Conservation (phyloP, 1,284 basidiomycete genomes). For the Sanghuangporus sanghuang region DNA sequence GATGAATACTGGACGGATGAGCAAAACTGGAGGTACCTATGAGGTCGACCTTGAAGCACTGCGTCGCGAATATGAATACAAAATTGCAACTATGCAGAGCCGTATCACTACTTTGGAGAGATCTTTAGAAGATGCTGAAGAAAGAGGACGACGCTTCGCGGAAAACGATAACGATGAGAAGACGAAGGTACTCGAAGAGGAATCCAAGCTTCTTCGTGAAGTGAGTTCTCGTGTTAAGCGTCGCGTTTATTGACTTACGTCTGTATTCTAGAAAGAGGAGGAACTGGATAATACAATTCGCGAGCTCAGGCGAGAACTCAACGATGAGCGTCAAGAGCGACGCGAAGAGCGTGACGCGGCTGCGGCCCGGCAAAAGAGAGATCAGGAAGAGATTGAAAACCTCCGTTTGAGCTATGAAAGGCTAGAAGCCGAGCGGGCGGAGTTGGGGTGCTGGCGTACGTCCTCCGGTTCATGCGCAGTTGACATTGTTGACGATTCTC, state of each 20-base stretch:
- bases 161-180: slow-evolving; percentile 39
- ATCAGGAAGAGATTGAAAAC: slow-evolving; percentile 69
- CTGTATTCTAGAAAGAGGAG: slow-evolving; percentile 50
- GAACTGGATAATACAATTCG: slow-evolving; percentile 64
- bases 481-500: not conserved
- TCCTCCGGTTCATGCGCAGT: not conserved
- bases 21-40: slow-evolving; percentile 33
- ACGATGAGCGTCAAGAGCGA: slow-evolving; percentile 53
- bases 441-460: slow-evolving; percentile 29
- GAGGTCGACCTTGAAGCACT: slow-evolving; percentile 72
- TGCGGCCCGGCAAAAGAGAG: slow-evolving; percentile 48
- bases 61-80: slow-evolving; percentile 85
- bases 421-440: slow-evolving; percentile 64
- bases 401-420: slow-evolving; percentile 70
- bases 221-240: not conserved
- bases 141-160: slow-evolving; percentile 34
- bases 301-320: slow-evolving; percentile 67
- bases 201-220: slow-evolving; percentile 2
- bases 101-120: slow-evolving; percentile 66
- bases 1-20: slow-evolving; percentile 21
- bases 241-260: not conserved
- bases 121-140: slow-evolving; percentile 53
- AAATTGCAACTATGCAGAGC: slow-evolving; percentile 84
- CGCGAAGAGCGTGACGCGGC: slow-evolving; percentile 54
- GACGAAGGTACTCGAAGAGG: slow-evolving; percentile 34